Percentiles rank a stretch among this genome's conserved stretches.
These are phyloP conservation scores for Bromus sterilis DNA, from an alignment of 176 grass and related monocot species.

Conservation along the genomic window DNA sequence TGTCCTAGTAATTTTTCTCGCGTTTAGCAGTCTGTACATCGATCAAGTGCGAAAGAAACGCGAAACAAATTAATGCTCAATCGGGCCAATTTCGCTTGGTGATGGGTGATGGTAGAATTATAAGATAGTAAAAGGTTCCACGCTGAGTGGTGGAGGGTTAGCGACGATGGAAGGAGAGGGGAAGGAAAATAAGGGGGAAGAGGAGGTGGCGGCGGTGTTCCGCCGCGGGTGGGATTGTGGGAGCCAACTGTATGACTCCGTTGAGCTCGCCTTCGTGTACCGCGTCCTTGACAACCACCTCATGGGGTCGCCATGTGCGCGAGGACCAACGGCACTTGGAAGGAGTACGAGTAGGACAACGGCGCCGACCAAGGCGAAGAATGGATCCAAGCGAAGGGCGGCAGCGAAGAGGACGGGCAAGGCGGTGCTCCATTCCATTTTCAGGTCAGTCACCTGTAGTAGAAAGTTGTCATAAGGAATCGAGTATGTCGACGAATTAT, in stretches of 20 bases:
- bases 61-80: neutral
- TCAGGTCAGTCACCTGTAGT: neutral
- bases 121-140: neutral
- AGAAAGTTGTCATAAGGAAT: neutral
- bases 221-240: constrained; percentile 53
- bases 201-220: neutral
- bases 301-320: constrained; percentile 24
- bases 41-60: neutral
- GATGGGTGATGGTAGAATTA: neutral
- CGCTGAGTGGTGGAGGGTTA: no score
- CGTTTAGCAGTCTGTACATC: neutral
- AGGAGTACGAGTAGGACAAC: neutral
- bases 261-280: constrained; percentile 53
- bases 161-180: neutral
- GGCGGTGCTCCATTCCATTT: constrained; percentile 17
- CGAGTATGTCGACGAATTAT: neutral
- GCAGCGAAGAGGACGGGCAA: constrained; percentile 2
- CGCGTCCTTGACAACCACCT: constrained; percentile 44
- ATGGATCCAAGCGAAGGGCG: neutral
- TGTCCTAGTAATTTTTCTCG: neutral
- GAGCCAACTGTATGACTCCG: constrained; percentile 62
- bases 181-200: neutral
- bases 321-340: no score
- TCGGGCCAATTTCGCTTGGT: neutral
- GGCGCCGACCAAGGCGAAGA: neutral